phyloP scores from a whole-genome alignment of 306 rosid species.

The Pterocarpus macrocarpus region DNA sequence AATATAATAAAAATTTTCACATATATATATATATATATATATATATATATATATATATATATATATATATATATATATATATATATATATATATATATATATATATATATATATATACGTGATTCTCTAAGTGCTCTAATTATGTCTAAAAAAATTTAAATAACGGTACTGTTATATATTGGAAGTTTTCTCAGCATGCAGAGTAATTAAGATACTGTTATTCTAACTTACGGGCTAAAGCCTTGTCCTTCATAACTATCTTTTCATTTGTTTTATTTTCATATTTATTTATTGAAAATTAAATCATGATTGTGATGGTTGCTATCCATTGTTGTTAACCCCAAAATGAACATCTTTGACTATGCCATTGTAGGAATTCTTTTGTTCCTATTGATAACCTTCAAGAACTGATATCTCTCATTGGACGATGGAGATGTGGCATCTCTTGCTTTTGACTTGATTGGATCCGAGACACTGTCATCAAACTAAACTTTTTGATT shows the following conservation, averaged over 20 bases:
- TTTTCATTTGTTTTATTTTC: not conserved
- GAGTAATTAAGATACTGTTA: not conserved
- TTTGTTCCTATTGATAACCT: not conserved
- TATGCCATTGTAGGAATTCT: not conserved
- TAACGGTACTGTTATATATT: no score
- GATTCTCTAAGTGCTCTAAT: no score
- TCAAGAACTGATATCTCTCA: not conserved
- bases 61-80: no score
- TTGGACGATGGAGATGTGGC: conserved; percentile 18
- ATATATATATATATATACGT: no score
- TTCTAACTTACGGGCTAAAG: not conserved
- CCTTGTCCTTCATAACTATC: not conserved
- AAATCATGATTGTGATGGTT: not conserved
- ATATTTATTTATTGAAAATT: not conserved
- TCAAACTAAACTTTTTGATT: not conserved
- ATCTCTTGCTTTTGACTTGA: conserved; percentile 13
- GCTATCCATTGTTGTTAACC: not conserved
- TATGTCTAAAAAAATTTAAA: no score
- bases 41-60: no score
- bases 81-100: no score
- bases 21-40: no score
- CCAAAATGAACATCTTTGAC: not conserved
- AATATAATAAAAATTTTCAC: no score
- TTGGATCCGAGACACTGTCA: conserved; percentile 9
- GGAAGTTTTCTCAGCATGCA: not conserved